Conservation (phyloP, 2,329 filamentous ascomycete genomes). For the Hypoxylon sp. region DNA sequence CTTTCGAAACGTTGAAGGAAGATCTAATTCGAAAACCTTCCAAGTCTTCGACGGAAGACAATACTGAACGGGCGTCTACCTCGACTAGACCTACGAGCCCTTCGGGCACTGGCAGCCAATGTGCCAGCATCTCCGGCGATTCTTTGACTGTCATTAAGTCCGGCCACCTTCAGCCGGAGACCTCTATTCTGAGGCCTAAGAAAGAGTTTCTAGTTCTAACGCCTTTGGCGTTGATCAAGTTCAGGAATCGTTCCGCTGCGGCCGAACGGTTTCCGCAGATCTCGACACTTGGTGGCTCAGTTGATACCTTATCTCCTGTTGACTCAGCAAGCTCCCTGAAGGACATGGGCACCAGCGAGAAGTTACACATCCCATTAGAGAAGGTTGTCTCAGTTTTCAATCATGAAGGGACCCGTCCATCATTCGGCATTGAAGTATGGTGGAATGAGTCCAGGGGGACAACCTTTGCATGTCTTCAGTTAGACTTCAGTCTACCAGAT, state of each 20-base stretch:
- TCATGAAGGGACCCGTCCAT: constrained; percentile 62
- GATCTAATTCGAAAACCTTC: constrained; percentile 49
- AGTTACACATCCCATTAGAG: constrained; percentile 62
- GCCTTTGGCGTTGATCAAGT: constrained; percentile 63
- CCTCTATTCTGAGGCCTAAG: constrained; percentile 62
- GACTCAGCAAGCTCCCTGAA: constrained; percentile 49
- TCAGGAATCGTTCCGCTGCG: constrained; percentile 62
- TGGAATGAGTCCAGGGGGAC: constrained; percentile 62
- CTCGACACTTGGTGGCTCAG: constrained; percentile 48
- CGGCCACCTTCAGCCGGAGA: constrained; percentile 63
- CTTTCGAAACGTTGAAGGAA: constrained; percentile 43
- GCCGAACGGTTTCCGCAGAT: constrained; percentile 62
- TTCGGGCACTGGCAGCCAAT: constrained; percentile 47
- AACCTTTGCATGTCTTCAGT: constrained; percentile 60
- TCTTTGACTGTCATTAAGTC: constrained; percentile 54
- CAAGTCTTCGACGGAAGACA: constrained; percentile 49
- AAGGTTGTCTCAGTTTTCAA: constrained; percentile 66
- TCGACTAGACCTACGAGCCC: constrained; percentile 52
- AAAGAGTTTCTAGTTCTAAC: constrained; percentile 66
- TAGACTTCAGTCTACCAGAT: constrained; percentile 63
- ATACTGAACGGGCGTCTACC: constrained; percentile 45
- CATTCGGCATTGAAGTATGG: constrained; percentile 68
- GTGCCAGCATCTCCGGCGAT: constrained; percentile 50
- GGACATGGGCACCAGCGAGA: constrained; percentile 43
- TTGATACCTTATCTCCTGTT: constrained; percentile 54